Base-by-base conservation (phyloP, 2,329 filamentous ascomycete species). In the Nothopassalora personata region DNA sequence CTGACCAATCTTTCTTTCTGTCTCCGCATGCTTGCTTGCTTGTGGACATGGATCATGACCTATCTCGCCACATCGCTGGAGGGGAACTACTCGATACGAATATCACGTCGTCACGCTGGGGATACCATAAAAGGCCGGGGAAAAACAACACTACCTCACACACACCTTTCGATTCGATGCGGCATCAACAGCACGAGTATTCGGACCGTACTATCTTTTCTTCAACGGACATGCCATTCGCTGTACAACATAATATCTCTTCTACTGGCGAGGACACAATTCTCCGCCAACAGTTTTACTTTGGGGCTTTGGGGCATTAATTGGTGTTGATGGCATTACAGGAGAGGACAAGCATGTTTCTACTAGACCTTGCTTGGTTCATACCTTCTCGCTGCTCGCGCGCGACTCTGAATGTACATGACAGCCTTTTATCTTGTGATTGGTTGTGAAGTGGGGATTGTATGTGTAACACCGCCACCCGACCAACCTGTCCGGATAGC, bases 21-120 rank as follows among this genome's bases (percentile, higher is more conserved):
- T 54, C 13, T 10, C 34, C 28, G 13, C 39, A n/a, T 54, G 36
- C 52, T 46, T 7, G 34, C 34, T 28, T 36, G 53, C 36, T 30
- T 34, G 49, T 39, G n/a, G 39, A 54, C 53, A 54, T 54, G 53
- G 53, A 47, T 39, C 39, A 54, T 47, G 53, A 54, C 39, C 39
- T 46, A 54, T 33, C 36, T 47, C 47, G 53, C 28, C 53, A 46
- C 43, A 39, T 30, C 33, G 27, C 23, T 23, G 30, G 53, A 19
- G n/a, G 28, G 53, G 36, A 11, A 43, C 31, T 19, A 34, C 28
- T 33, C 43, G 53, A 45, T 54, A 54, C 53, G 53, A 54, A 54
- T 28, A 46, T 43, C 28, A 54, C 53, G 53, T 33, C 34, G 53
- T 54, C 53, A 54, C 53, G 53, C 39, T 47, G 39, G 36, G 53